These are phyloP conservation scores for Mrakia hoshinonis DNA, from an alignment of 768 basidiomycete genomes.

Conservation along the genomic window DNA sequence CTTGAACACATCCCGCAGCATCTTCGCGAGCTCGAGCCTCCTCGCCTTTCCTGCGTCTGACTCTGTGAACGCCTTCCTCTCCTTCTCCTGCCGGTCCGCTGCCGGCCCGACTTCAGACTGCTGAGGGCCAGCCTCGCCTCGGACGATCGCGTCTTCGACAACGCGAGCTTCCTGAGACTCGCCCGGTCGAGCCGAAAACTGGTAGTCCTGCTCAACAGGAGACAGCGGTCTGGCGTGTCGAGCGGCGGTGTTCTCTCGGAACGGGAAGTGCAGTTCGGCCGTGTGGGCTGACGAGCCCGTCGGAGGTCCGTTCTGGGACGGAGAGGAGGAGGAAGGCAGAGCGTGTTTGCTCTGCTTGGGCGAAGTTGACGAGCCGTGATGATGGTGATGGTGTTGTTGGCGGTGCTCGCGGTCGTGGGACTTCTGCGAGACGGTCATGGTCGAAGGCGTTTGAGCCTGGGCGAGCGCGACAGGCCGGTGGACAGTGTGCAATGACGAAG, in stretches of 20 bases:
- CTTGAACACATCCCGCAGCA: constrained; percentile 80
- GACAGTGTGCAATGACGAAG: constrained; percentile 82
- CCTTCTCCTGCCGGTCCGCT: constrained; percentile 1
- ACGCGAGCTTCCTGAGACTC: constrained; percentile 28
- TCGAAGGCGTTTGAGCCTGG: not conserved
- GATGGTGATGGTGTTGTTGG: not conserved
- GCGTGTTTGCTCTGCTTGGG: not conserved
- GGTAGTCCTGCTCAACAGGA: constrained; percentile 32
- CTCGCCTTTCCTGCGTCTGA: constrained; percentile 7
- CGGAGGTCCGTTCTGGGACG: not conserved
- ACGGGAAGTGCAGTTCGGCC: constrained; percentile 34
- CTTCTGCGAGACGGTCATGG: not conserved
- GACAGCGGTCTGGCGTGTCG: constrained; percentile 34
- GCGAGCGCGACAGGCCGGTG: constrained; percentile 52
- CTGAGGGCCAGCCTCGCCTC: constrained; percentile 32
- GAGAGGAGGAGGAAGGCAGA: not conserved
- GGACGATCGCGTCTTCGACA: constrained; percentile 31
- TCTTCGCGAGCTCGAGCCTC: constrained; percentile 61
- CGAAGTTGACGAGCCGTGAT: not conserved
- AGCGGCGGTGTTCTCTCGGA: constrained; percentile 36
- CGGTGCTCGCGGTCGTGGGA: not conserved
- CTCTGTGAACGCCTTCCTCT: not conserved
- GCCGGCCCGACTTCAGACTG: not conserved
- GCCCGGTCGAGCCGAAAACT: not conserved
- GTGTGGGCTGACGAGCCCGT: constrained; percentile 3